phyloP scores from a whole-genome alignment of 140 eudicot species.

The Oenanthe javanica region DNA sequence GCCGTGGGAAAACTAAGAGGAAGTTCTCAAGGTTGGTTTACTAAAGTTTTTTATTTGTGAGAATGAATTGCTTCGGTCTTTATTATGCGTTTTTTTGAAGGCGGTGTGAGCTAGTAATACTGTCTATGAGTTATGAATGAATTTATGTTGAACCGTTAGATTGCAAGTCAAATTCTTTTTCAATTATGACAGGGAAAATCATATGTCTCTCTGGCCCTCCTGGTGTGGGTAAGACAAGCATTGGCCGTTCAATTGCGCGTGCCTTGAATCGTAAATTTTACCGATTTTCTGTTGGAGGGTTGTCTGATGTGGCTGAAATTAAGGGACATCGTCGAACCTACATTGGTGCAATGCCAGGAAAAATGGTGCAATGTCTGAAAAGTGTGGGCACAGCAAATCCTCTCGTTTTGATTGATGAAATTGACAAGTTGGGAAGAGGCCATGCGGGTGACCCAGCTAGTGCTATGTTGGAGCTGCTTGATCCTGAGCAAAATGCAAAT shows the following conservation, averaged over 20 bases:
- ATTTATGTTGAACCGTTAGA: not conserved
- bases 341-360: conserved; percentile 98
- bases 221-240: conserved; percentile 95
- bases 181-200: conserved; percentile 52
- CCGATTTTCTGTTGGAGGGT: conserved; percentile 92
- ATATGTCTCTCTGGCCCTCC: conserved; percentile 94
- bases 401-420: conserved; percentile 91
- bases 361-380: conserved; percentile 90
- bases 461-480: conserved; percentile 99
- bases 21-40: conserved; percentile 83
- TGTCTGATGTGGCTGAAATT: conserved; percentile 94
- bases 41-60: not conserved
- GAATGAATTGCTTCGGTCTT: not conserved
- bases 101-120: not conserved
- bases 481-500: conserved; percentile 97
- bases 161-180: not conserved
- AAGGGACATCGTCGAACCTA: conserved; percentile 95
- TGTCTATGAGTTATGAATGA: not conserved
- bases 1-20: conserved; percentile 99
- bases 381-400: conserved; percentile 92
- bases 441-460: conserved; percentile 99
- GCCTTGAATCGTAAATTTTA: conserved; percentile 85
- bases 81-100: not conserved
- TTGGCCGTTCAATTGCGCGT: conserved; percentile 94
- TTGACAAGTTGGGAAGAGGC: conserved; percentile 98